These are phyloP conservation scores for Aechmea fasciata DNA, from an alignment of 176 grass and related monocot species.

Conservation along the genomic window DNA sequence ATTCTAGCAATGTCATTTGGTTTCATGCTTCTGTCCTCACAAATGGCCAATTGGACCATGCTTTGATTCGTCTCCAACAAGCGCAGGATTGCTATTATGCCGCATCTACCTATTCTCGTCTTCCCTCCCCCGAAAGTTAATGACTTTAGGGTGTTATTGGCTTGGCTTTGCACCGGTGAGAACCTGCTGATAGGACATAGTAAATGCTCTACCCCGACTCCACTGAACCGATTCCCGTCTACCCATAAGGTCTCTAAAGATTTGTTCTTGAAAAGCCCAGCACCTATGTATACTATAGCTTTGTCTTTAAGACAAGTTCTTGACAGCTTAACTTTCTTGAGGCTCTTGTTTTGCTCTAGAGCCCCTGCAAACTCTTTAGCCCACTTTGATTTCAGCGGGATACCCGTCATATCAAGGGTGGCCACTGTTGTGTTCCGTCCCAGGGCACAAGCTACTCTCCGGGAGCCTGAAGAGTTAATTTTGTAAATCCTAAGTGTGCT, in stretches of 20 bases:
- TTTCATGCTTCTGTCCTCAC: constrained; percentile 53
- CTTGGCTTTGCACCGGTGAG: constrained; percentile 75
- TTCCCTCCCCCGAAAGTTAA: constrained; percentile 62
- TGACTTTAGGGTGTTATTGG: constrained; percentile 54
- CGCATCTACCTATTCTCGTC: constrained; percentile 41
- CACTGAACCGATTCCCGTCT: constrained; percentile 65
- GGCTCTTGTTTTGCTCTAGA: constrained; percentile 54
- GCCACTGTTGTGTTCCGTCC: constrained; percentile 71
- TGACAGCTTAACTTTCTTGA: constrained; percentile 56
- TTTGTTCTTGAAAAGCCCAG: constrained; percentile 82
- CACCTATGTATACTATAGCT: constrained; percentile 80
- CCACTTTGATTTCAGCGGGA: constrained; percentile 60
- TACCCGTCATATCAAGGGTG: constrained; percentile 62
- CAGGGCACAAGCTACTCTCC: constrained; percentile 54
- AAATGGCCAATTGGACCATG: constrained; percentile 43
- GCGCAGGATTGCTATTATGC: constrained; percentile 57
- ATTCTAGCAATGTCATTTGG: constrained; percentile 67
- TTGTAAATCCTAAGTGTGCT: constrained; percentile 61
- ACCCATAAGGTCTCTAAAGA: constrained; percentile 61
- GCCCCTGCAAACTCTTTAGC: constrained; percentile 72
- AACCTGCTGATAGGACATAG: constrained; percentile 76
- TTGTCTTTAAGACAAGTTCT: constrained; percentile 62
- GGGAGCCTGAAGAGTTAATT: constrained; percentile 35
- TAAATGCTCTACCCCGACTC: constrained; percentile 73
- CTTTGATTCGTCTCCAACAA: constrained; percentile 87